phyloP scores from a whole-genome alignment of 148 eudicot species.

The Persicaria maculosa region DNA sequence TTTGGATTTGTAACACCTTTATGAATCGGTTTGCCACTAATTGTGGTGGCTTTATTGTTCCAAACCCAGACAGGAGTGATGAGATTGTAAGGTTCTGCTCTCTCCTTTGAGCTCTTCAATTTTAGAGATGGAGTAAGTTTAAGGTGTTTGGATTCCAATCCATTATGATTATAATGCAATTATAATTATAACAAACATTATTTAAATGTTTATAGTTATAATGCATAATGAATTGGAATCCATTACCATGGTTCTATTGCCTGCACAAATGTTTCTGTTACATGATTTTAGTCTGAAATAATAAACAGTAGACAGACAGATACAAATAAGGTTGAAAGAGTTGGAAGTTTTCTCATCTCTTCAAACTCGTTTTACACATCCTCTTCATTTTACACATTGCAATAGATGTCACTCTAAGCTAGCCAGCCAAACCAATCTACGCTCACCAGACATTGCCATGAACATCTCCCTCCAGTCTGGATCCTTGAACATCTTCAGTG shows the following conservation, averaged over 20 bases:
- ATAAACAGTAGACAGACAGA: not conserved
- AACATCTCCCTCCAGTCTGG: conserved; percentile 29
- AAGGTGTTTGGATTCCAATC: no score
- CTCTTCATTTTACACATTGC: not conserved
- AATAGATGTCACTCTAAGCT: conserved; percentile 19
- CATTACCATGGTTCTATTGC: not conserved
- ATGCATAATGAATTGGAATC: no score
- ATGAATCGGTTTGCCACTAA: no score
- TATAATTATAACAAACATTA: no score
- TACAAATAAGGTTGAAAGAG: not conserved
- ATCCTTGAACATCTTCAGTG: conserved; percentile 28
- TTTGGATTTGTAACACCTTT: no score
- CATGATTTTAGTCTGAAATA: not conserved
- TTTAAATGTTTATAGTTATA: no score
- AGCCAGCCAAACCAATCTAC: conserved; percentile 27
- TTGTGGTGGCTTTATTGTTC: no score
- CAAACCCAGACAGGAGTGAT: no score
- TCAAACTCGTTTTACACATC: not conserved
- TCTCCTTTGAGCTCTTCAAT: no score
- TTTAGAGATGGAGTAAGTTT: no score
- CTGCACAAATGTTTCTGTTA: not conserved
- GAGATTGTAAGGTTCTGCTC: no score
- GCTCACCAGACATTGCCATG: conserved; percentile 27
- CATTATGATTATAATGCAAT: no score
- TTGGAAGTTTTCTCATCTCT: not conserved